Evolutionary conservation across 352 stramenopile species (phyloP).

Genomic region (Nothophytophthora sp.): DNA sequence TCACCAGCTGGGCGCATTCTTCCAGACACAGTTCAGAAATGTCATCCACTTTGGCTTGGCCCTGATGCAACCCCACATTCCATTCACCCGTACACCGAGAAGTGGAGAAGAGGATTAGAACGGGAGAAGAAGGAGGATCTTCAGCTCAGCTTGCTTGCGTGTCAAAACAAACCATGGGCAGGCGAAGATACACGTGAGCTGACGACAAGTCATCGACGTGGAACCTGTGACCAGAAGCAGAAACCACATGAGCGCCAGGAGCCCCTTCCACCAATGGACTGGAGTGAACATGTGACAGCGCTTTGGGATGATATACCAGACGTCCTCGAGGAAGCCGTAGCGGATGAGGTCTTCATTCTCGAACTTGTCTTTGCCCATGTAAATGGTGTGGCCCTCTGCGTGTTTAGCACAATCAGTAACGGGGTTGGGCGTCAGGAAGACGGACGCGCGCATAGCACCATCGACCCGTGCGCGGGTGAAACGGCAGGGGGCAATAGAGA

Average conservation of each 20-base stretch:
- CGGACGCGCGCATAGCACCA: too few species aligned
- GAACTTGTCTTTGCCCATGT: conserved; percentile 99
- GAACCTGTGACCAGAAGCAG: conserved; percentile 66
- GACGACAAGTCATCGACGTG: conserved; percentile 98
- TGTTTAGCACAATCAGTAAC: too few species aligned
- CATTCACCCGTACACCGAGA: not conserved
- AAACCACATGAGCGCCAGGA: not conserved
- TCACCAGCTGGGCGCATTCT: conserved; percentile 89
- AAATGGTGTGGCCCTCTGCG: conserved; percentile 91
- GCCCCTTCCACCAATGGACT: not conserved
- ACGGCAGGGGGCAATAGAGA: too few species aligned
- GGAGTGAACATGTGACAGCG: too few species aligned
- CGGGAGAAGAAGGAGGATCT: too few species aligned
- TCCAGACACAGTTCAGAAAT: conserved; percentile 83
- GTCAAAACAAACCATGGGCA: conserved; percentile 71
- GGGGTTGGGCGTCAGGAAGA: not conserved
- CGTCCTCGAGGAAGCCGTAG: conserved; percentile 95
- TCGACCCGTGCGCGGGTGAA: too few species aligned
- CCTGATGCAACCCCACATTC: conserved; percentile 23
- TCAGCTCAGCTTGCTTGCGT: too few species aligned
- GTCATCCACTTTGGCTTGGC: conserved; percentile 72
- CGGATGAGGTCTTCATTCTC: conserved; percentile 99
- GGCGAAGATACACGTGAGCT: conserved; percentile 97
- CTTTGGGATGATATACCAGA: conserved; percentile 68
- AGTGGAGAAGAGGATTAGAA: too few species aligned